phyloP scores from a whole-genome alignment of 192 early-diverging fungal species.

The Podochytrium sp. region DNA sequence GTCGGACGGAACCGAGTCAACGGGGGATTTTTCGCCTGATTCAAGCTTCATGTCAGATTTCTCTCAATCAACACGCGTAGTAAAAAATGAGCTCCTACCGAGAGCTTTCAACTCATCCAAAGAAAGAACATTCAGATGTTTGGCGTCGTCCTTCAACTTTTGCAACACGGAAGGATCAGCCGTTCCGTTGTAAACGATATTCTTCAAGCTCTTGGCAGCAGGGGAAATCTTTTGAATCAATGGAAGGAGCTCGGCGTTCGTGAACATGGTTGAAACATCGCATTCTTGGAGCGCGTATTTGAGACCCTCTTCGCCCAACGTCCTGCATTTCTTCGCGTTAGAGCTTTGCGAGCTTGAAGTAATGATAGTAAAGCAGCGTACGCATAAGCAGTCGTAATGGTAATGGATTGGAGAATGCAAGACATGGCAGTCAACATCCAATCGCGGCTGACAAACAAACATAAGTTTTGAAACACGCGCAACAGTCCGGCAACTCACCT shows the following conservation, averaged over 20 bases:
- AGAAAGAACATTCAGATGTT: constrained; percentile 14
- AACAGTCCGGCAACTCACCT: not conserved
- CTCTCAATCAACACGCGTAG: too few relatives aligned
- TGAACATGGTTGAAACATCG: constrained; percentile 72
- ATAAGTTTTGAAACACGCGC: not conserved
- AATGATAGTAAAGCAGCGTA: not conserved
- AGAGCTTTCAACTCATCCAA: constrained; percentile 72
- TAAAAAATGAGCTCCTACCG: too few relatives aligned
- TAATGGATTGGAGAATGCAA: constrained; percentile 69
- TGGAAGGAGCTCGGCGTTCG: constrained; percentile 71
- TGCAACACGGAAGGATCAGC: constrained; percentile 28
- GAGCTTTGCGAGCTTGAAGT: not conserved
- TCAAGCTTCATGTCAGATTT: too few relatives aligned
- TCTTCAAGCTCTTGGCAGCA: constrained; percentile 63
- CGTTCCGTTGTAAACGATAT: constrained; percentile 73
- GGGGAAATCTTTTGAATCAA: constrained; percentile 62
- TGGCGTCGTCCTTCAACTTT: not conserved
- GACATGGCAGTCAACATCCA: constrained; percentile 70
- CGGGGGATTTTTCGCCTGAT: too few relatives aligned
- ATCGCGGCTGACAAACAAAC: constrained; percentile 38
- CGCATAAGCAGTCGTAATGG: constrained; percentile 78
- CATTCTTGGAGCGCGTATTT: constrained; percentile 83
- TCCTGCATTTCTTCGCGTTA: constrained; percentile 31
- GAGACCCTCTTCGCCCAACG: constrained; percentile 83
- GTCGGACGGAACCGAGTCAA: constrained; percentile 59